Base-by-base conservation (phyloP, 2,329 filamentous ascomycete species). In the Colletotrichum truncatum region DNA sequence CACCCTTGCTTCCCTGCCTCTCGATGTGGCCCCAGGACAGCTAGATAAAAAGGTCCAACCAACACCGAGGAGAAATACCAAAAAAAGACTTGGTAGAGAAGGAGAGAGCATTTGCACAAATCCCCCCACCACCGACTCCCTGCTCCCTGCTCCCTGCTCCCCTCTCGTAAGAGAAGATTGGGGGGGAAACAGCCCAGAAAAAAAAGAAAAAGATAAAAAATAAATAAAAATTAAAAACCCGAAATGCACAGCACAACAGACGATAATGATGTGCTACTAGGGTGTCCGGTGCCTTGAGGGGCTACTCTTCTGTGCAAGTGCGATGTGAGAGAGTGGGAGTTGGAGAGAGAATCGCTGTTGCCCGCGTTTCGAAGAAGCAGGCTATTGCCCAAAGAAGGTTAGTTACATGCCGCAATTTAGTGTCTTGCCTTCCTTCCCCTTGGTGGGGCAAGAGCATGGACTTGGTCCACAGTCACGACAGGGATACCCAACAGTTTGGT, bases 301-400 rank as follows among this genome's bases (percentile, higher is more conserved):
- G 12, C 39, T 43, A 4, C 39, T 39, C 14, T n/a, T 4, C 9
- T 39, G 36, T 39, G 36, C 11, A 32, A 32, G 30, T 32, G 30
- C 12, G 30, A 32, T 6, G 30, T 32, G 30, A 32, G n/a, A 32
- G 30, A 6, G 7, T 6, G 36, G 36, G 5, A n/a, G 5, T 16
- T 6, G 10, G n/a, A n/a, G 36, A 8, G 11, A 14, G 11, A 16
- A 16, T 32, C 46, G n/a, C 48, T 38, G 32, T 32, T 21, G 48
- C 32, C 30, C 48, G 30, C 48, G 32, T 52, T 52, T 52, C 48
- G 48, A 52, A 21, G 48, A 21, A 52, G 32, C 30, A 52, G 48
- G 30, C 48, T 21, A 18, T 52, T n/a, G n/a, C 30, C 48, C 48
- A 38, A 34, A 38, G 18, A 11, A n/a, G 32, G 21, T 16, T 52